Percentiles rank a stretch among this genome's conserved stretches.
Conservation (phyloP, 2,329 filamentous ascomycete species). For the Pseudogymnoascus sp. region DNA sequence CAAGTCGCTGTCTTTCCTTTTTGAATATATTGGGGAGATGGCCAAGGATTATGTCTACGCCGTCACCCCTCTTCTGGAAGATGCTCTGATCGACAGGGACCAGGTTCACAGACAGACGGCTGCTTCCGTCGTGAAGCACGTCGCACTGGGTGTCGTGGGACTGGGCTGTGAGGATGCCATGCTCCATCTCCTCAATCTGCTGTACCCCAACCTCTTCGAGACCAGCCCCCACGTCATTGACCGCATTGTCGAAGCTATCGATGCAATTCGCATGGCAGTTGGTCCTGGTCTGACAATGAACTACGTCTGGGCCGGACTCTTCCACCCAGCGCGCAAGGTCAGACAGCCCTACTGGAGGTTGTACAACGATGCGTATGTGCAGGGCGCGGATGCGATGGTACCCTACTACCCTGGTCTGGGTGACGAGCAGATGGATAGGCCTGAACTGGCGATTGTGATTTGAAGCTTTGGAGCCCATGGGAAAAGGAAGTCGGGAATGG, state of each 20-base stretch:
- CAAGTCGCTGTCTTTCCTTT: constrained; percentile 93
- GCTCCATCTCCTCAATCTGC: constrained; percentile 90
- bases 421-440: constrained; percentile 68
- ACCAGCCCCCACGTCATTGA: constrained; percentile 98
- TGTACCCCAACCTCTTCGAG: constrained; percentile 96
- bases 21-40: constrained; percentile 99
- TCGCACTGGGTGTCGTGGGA: constrained; percentile 93
- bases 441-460: constrained; percentile 76
- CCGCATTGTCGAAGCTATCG: constrained; percentile 92
- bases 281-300: constrained; percentile 91
- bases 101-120: constrained; percentile 97
- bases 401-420: constrained; percentile 88
- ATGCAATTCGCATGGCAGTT: constrained; percentile 87
- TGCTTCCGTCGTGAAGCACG: constrained; percentile 93
- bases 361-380: constrained; percentile 95
- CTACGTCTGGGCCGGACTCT: constrained; percentile 95
- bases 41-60: constrained; percentile 99
- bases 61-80: constrained; percentile 88
- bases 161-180: constrained; percentile 97
- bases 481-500: neutral
- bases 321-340: constrained; percentile 94
- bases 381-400: constrained; percentile 87
- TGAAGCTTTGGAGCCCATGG: constrained; percentile 32
- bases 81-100: constrained; percentile 93
- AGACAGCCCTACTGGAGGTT: constrained; percentile 90